Evolutionary conservation across 805 yeast species (phyloP), one percentile per base, ranked within the genome.

Genomic region (Brettanomyces bruxellensis): DNA sequence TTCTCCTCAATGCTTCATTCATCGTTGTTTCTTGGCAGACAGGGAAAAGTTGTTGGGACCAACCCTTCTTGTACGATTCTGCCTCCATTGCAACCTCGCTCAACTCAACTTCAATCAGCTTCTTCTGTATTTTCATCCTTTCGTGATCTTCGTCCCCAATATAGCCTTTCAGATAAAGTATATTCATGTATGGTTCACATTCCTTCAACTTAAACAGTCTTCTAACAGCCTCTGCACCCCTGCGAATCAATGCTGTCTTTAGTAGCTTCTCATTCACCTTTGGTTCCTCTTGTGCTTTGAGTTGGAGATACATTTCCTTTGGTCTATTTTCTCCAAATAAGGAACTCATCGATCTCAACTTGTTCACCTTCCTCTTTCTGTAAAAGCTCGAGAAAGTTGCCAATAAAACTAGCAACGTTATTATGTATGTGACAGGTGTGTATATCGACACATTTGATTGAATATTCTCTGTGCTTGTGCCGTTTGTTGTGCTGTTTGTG

Each of bases 131-230:
- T 53, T 79, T 81, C 64, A 76, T 89, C 55, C 93, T 81, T 62
- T 85, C 83, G 74, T 78, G 84, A 34, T 86, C 70, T 45, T 86
- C 95, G 57, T 93, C 98, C 34, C 97, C 97, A 51, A 93, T 81
- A 14, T 89, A 79, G 0, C 98, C 98, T 45, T 78, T 79, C 59
- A 90, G 91, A 62, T 89, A 90, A 49, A 93, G 70, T 46, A 76
- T 71, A 44, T 75, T 78, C 57, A 88, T 76, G 47, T 73, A 78
- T 5, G 82, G 81, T 62, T 85, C 85, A 51, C 76, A 72, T 60
- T 91, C 97, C 61, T 85, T 83, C 61, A 89, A 68, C 58, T 86
- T 84, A 64, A 91, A 73, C 49, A 93, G 73, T 58, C 96, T 76
- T 64, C 95, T 80, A 47, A 93, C 71, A 9, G 89, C 85, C 66